These are phyloP conservation scores for Venturia asperata DNA, from an alignment of 2,329 filamentous ascomycete genomes.

Conservation along the genomic window DNA sequence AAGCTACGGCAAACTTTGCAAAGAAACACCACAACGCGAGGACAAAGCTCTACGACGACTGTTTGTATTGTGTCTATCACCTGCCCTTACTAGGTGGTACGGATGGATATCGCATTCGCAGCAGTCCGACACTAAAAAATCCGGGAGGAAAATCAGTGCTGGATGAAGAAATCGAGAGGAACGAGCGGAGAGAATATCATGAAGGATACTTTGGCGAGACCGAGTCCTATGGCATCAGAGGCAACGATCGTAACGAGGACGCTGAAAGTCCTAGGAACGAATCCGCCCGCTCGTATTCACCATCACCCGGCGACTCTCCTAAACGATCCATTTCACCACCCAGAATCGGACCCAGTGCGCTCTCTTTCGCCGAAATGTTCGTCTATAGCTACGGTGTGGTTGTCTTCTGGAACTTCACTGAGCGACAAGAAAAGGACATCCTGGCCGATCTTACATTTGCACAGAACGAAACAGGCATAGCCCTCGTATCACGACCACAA, in stretches of 20 bases:
- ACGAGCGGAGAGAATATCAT: constrained; percentile 79
- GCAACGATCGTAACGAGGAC: constrained; percentile 22
- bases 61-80: constrained; percentile 91
- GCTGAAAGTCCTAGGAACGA: constrained; percentile 20
- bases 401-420: constrained; percentile 98
- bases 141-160: constrained; percentile 88
- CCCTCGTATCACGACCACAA: constrained; percentile 70
- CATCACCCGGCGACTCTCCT: background rate
- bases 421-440: constrained; percentile 92
- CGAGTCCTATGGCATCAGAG: constrained; percentile 44
- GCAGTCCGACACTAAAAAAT: constrained; percentile 84
- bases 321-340: constrained; percentile 37
- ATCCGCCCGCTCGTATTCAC: constrained; percentile 6
- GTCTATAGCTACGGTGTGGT: constrained; percentile 96
- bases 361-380: constrained; percentile 89
- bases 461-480: constrained; percentile 55
- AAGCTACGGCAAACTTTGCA: constrained; percentile 79
- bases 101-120: constrained; percentile 81
- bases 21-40: constrained; percentile 80
- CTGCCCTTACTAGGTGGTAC: constrained; percentile 76
- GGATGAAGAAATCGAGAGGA: constrained; percentile 93
- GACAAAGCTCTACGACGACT: constrained; percentile 97
- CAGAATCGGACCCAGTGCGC: constrained; percentile 57
- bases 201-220: constrained; percentile 85
- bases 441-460: constrained; percentile 91